A percentile compares a stretch with the other conserved stretches of the same genome.
These are phyloP conservation scores for Leishmania aethiopica DNA, from an alignment of 208 protist species.

Conservation along the genomic window DNA sequence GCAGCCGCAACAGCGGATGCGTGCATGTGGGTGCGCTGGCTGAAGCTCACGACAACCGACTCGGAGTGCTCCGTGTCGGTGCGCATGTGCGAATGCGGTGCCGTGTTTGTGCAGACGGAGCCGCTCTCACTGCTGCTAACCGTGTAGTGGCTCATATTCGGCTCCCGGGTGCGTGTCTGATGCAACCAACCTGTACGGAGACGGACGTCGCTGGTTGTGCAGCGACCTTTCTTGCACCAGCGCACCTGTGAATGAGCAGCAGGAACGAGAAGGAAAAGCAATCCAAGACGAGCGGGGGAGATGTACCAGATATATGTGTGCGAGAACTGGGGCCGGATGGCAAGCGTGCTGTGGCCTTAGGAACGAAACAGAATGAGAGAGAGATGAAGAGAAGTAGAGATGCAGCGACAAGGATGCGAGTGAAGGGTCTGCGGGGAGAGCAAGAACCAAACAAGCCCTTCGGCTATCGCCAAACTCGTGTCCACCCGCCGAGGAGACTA, in stretches of 20 bases:
- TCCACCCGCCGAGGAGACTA: neutral
- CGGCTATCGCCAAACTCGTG: neutral
- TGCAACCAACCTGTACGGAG: neutral
- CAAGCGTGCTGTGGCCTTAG: neutral
- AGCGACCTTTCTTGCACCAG: neutral
- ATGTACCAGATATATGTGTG: neutral
- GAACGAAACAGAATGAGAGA: neutral
- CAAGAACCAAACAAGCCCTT: neutral
- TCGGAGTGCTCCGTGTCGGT: neutral
- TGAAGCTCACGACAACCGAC: neutral
- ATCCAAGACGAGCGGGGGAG: neutral
- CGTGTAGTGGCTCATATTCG: conserved; percentile 28
- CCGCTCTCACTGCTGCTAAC: conserved; percentile 42
- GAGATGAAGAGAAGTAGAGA: neutral
- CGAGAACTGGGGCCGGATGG: neutral
- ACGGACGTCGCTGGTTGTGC: neutral
- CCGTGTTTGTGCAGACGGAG: conserved; percentile 30
- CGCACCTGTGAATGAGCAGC: neutral
- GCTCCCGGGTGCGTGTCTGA: neutral
- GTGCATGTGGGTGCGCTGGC: conserved; percentile 2
- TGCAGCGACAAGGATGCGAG: neutral
- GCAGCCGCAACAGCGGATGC: neutral
- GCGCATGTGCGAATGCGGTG: neutral
- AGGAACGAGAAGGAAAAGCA: neutral
- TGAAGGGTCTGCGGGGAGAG: neutral